These are phyloP conservation scores for Phytophthora litchii DNA, from an alignment of 352 stramenopile species.

Conservation along the genomic window DNA sequence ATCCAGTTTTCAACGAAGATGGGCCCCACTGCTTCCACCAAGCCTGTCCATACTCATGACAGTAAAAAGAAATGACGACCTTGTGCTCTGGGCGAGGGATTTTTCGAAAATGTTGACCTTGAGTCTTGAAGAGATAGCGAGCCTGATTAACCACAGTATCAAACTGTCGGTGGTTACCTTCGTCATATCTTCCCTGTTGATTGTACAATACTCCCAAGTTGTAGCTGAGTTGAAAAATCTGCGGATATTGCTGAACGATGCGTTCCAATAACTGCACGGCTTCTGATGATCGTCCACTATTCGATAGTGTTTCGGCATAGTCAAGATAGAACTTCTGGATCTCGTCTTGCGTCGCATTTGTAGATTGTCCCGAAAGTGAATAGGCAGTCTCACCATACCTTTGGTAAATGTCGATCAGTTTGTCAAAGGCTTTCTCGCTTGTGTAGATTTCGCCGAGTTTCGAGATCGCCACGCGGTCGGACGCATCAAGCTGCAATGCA, in stretches of 20 bases:
- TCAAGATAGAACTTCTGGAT: slow-evolving; percentile 42
- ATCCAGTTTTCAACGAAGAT: slow-evolving; percentile 61
- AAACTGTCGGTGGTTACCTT: slow-evolving; percentile 41
- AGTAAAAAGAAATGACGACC: slow-evolving; percentile 85
- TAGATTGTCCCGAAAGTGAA: slow-evolving; percentile 1
- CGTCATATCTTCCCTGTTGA: slow-evolving; percentile 28
- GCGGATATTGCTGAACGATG: slow-evolving; percentile 27
- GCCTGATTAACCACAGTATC: slow-evolving; percentile 43
- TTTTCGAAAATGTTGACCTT: slow-evolving; percentile 39
- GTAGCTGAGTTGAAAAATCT: slow-evolving; percentile 49
- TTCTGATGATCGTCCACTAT: slow-evolving; percentile 21
- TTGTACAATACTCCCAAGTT: slow-evolving; percentile 60
- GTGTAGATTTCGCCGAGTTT: slow-evolving; percentile 29
- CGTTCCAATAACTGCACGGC: slow-evolving; percentile 46
- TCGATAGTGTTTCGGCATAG: slow-evolving; percentile 48
- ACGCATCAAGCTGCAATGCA: slow-evolving; percentile 24
- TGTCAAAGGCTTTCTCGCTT: slow-evolving; percentile 18
- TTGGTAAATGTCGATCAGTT: slow-evolving; percentile 40
- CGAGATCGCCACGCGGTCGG: slow-evolving; percentile 20
- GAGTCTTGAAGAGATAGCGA: slow-evolving; percentile 29
- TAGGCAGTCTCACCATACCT: slow-evolving; percentile 19
- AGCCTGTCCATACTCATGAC: slow-evolving; percentile 90
- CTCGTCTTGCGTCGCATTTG: slow-evolving; percentile 17
- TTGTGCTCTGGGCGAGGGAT: slow-evolving; percentile 29
- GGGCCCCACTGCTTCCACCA: slow-evolving; percentile 92